Evolutionary conservation across 2,329 filamentous ascomycete species (phyloP).

Genomic region (Cercospora citrullina): DNA sequence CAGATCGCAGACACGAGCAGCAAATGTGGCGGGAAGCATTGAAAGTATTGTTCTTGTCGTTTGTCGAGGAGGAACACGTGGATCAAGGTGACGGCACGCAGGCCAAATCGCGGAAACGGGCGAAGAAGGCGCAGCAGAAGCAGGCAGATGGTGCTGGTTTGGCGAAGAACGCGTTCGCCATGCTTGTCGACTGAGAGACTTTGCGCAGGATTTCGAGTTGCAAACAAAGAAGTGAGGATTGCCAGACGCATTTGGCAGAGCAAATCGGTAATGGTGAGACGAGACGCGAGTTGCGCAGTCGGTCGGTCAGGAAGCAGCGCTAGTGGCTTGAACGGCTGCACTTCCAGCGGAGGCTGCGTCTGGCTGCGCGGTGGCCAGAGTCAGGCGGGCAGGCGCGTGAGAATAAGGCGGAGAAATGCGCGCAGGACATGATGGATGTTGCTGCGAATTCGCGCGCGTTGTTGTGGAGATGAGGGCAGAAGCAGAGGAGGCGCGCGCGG

Average conservation of each 20-base stretch:
- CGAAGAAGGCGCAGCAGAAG: constrained; percentile 69
- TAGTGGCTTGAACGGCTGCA: constrained; percentile 6
- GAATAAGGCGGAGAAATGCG: not conserved
- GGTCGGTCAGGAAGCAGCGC: not conserved
- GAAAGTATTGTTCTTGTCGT: constrained; percentile 4
- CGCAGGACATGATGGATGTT: not conserved
- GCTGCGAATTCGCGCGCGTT: not conserved
- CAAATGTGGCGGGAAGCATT: constrained; percentile 19
- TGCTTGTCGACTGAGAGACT: constrained; percentile 24
- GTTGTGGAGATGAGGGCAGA: not conserved
- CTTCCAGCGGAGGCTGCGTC: not conserved
- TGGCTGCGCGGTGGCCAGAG: not conserved
- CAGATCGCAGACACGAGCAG: constrained; percentile 14
- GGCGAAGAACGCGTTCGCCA: constrained; percentile 24
- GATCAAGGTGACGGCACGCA: constrained; percentile 50
- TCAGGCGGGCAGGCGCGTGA: not conserved
- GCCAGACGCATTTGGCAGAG: not conserved
- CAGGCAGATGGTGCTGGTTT: not conserved
- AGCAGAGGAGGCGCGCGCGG: not conserved
- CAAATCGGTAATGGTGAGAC: not conserved
- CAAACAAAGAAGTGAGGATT: not conserved
- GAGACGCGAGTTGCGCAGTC: not conserved
- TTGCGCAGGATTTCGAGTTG: not conserved
- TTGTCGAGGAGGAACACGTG: constrained; percentile 1
- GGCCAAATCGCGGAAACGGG: constrained; percentile 55